Evolutionary conservation across 163 green algal species (phyloP).

Genomic region (Coccomyxa subellipsoidea): DNA sequence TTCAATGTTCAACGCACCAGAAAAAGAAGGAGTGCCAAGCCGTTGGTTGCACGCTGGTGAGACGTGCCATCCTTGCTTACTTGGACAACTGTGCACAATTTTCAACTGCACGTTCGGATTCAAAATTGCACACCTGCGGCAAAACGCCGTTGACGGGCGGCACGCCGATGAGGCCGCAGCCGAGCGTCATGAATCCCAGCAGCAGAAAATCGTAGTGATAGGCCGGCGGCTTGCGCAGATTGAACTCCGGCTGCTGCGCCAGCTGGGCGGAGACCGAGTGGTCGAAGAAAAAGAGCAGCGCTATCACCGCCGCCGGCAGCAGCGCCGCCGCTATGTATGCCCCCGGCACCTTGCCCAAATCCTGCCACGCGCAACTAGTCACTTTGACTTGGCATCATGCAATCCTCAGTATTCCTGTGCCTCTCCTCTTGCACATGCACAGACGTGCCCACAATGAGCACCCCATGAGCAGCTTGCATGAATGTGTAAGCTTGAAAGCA

Average conservation of each 20-base stretch:
- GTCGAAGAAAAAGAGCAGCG: slow-evolving; percentile 88
- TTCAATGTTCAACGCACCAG: too few relatives aligned
- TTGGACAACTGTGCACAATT: too few relatives aligned
- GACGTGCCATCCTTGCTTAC: too few relatives aligned
- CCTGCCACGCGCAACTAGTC: too few relatives aligned
- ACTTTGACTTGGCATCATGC: too few relatives aligned
- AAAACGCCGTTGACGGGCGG: slow-evolving; percentile 87
- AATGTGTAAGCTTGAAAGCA: too few relatives aligned
- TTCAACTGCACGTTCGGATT: too few relatives aligned
- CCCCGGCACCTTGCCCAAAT: slow-evolving; percentile 55
- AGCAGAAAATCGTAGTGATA: slow-evolving; percentile 77
- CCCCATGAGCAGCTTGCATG: too few relatives aligned
- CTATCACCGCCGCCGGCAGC: slow-evolving; percentile 77
- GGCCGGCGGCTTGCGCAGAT: slow-evolving; percentile 64
- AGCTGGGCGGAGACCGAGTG: slow-evolving; percentile 78
- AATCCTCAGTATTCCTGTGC: too few relatives aligned
- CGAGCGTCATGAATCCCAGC: slow-evolving; percentile 60
- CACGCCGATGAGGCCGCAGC: slow-evolving; percentile 73
- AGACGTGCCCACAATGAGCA: too few relatives aligned
- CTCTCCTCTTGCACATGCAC: neutral
- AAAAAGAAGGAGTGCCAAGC: too few relatives aligned
- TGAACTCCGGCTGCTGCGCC: slow-evolving; percentile 67
- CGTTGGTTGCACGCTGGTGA: too few relatives aligned
- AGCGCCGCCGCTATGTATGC: slow-evolving; percentile 65
- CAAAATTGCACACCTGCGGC: slow-evolving; percentile 71